A percentile compares a stretch with the other conserved stretches of the same genome.
These are phyloP conservation scores for Saccharum hybrid DNA, from an alignment of 202 grass and related monocot genomes.

Conservation along the genomic window DNA sequence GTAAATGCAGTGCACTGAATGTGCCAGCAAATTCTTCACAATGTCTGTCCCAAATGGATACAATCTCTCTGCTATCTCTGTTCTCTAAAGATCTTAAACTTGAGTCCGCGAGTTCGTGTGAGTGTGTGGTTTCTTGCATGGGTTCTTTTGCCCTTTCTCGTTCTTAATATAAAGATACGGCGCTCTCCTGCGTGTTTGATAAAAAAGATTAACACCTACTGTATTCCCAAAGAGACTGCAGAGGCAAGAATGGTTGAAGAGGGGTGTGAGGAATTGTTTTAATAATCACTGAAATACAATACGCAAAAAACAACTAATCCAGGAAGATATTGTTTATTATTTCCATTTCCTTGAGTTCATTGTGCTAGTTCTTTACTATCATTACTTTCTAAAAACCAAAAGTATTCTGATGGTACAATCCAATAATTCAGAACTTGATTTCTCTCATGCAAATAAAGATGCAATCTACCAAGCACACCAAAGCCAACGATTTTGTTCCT, in stretches of 20 bases:
- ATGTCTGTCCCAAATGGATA: no score
- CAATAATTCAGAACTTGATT: background rate
- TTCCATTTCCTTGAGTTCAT: background rate
- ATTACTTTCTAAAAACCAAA: conserved; percentile 21
- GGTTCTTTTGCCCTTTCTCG: no score
- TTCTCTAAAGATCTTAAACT: no score
- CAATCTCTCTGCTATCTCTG: no score
- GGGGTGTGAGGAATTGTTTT: background rate
- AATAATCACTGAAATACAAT: conserved; percentile 7
- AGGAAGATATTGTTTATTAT: background rate
- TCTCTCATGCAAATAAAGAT: conserved; percentile 26
- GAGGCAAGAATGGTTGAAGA: background rate
- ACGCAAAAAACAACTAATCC: background rate
- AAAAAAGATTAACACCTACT: background rate
- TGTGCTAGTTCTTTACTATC: conserved; percentile 3
- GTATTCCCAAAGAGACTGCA: background rate
- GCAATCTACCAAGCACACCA: conserved; percentile 1
- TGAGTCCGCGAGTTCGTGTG: no score
- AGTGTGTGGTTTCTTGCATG: no score
- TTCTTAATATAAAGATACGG: no score
- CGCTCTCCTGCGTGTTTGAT: no score
- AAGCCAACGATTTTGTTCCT: background rate
- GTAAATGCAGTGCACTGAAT: no score
- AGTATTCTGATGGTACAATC: background rate
- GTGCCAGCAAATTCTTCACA: no score